Percentiles rank a stretch among this genome's conserved stretches.
Conservation (phyloP, 371 early-diverging fungal species). For the Apophysomyces sp. region DNA sequence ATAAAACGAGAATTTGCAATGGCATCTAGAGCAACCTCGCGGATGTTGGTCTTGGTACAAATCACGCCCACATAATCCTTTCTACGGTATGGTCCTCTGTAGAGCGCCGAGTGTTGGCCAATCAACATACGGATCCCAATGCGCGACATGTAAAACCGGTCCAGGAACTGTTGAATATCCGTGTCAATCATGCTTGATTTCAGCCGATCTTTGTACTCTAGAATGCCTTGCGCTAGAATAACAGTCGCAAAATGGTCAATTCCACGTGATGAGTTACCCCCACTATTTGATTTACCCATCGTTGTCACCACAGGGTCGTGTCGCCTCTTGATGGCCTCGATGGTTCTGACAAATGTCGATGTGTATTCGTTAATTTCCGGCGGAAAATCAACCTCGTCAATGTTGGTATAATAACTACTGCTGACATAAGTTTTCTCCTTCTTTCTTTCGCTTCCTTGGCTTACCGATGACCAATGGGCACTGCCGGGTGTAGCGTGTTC, state of each 20-base stretch:
- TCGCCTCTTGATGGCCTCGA: constrained; percentile 88
- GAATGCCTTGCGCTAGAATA: constrained; percentile 83
- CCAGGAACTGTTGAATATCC: constrained; percentile 89
- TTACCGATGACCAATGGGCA: constrained; percentile 40
- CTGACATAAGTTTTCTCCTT: background rate
- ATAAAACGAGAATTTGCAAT: constrained; percentile 91
- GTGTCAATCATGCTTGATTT: constrained; percentile 66
- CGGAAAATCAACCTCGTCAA: constrained; percentile 63
- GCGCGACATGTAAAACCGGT: constrained; percentile 97
- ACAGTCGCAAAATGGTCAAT: background rate
- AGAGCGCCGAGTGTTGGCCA: constrained; percentile 81
- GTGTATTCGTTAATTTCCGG: constrained; percentile 80
- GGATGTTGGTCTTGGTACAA: constrained; percentile 85
- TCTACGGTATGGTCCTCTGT: constrained; percentile 51
- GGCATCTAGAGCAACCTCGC: constrained; percentile 81
- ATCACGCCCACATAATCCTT: constrained; percentile 94
- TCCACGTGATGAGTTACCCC: background rate
- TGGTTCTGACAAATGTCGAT: constrained; percentile 76
- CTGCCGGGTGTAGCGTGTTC: constrained; percentile 16
- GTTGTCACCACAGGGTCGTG: constrained; percentile 95
- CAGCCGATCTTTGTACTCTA: constrained; percentile 84
- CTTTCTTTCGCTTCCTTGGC: background rate
- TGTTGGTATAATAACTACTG: constrained; percentile 58
- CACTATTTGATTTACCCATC: constrained; percentile 51
- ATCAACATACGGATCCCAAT: constrained; percentile 98